Percentiles rank a stretch among this genome's conserved stretches.
These are phyloP conservation scores for Curvularia lunata DNA, from an alignment of 2,329 filamentous ascomycete species.

Conservation along the genomic window DNA sequence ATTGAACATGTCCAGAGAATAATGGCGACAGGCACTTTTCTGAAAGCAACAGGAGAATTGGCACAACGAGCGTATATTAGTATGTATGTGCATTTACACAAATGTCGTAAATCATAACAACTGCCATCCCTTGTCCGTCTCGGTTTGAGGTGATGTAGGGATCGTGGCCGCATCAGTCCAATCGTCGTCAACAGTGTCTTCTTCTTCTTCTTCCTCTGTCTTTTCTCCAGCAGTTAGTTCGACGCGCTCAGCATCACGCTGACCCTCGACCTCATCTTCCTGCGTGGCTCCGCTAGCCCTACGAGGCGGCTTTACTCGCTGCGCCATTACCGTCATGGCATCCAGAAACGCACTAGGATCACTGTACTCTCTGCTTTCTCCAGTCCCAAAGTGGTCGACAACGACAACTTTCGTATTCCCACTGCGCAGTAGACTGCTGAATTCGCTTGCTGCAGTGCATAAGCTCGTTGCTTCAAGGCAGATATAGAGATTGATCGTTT, in stretches of 20 bases:
- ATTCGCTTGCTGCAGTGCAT: conserved; percentile 14
- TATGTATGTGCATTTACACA: neutral
- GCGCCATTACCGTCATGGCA: neutral
- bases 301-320: neutral
- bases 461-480: conserved; percentile 20
- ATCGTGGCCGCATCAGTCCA: conserved; percentile 19
- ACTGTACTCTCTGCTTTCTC: conserved; percentile 8
- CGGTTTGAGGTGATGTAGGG: conserved; percentile 3
- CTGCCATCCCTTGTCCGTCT: conserved; percentile 17
- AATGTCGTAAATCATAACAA: conserved; percentile 6
- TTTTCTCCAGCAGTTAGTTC: neutral
- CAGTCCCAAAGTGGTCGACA: conserved; percentile 6
- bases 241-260: neutral
- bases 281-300: neutral
- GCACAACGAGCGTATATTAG: neutral
- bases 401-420: conserved; percentile 16
- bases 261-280: neutral
- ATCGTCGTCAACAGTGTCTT: conserved; percentile 8
- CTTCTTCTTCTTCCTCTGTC: neutral
- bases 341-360: conserved; percentile 14
- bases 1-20: neutral
- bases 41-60: neutral
- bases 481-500: conserved; percentile 26
- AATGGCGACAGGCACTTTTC: neutral
- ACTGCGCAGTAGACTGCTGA: conserved; percentile 19